Base-by-base conservation (phyloP, 306 rosid genomes). In the Dicorynia guianensis region DNA sequence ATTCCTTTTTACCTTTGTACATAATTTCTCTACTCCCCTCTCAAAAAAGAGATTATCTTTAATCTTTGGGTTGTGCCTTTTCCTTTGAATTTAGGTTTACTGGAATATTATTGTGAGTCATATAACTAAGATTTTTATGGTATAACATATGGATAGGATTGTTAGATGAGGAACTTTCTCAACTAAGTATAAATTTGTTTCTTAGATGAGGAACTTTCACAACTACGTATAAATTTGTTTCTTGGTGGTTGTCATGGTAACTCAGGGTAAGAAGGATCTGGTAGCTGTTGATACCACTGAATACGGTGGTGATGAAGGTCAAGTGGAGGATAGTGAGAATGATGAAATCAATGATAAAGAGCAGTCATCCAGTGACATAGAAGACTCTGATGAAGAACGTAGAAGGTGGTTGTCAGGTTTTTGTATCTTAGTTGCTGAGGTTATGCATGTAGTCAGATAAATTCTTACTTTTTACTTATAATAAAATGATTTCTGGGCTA, bases 191-290 rank as follows among this genome's bases (percentile, higher is more conserved):
- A n/a, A 35, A 36, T 36, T 49, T 47, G 30, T 13, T 46, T 63
- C 14, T 67, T 68, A 33, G 74, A 34, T 59, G 11, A 57, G 15
- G 15, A 63, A 11, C 38, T 18, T 75, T 36, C 63, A 42, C 20
- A 17, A 63, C 0, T 48, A 20, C 30, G 50, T 42, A 34, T 66
- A n/a, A 35, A 36, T 36, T 49, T 47, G 30, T 61, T 79, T 74
- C 44, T 66, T 78, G 75, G 50, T 17, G 53, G 61, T 75, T 80
- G n/a, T 62, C 53, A 36, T 56, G 53, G 71, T 43, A 52, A 34
- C 57, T 67, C 86, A 95, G 99, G 97, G 96, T 74, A 95, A 95
- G 88, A 95, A 92, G 50, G 99, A 89, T 79, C 84, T 95, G 38
- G 87, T 52, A 13, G 88, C 88, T 2, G 84, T 95, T 66, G 97